Conservation (phyloP, 2,329 filamentous ascomycete species). For the Chaetomiaceae sp. region DNA sequence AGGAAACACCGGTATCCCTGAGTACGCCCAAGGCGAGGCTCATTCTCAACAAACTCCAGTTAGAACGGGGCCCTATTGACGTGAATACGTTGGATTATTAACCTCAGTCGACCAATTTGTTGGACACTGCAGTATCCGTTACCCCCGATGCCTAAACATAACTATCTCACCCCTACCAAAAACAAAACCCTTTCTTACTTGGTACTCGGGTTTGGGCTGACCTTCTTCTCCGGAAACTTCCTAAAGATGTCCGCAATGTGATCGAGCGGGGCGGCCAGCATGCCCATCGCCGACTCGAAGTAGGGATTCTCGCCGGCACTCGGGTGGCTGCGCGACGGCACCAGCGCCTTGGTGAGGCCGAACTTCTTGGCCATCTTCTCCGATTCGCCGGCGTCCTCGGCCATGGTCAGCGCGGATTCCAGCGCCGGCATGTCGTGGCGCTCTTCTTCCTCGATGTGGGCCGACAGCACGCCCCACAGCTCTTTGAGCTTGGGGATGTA, state of each 20-base stretch:
- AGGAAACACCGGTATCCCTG: too few species aligned
- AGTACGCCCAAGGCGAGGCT: too few species aligned
- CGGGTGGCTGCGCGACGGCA: slow-evolving; percentile 10
- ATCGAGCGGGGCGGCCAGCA: slow-evolving; percentile 7
- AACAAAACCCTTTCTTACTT: neutral
- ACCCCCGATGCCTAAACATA: too few species aligned
- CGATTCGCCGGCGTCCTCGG: neutral
- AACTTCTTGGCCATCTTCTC: slow-evolving; percentile 12
- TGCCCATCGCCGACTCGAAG: slow-evolving; percentile 6
- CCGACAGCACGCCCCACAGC: slow-evolving; percentile 6
- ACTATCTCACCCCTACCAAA: too few species aligned
- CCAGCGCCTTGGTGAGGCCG: slow-evolving; percentile 4
- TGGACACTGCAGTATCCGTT: too few species aligned
- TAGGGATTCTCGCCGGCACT: slow-evolving; percentile 11
- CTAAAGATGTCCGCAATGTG: slow-evolving; percentile 7
- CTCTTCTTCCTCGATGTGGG: slow-evolving; percentile 11
- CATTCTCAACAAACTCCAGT: too few species aligned
- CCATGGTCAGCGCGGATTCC: neutral
- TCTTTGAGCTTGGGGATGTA: slow-evolving; percentile 10
- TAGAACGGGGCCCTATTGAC: too few species aligned
- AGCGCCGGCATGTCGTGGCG: slow-evolving; percentile 7
- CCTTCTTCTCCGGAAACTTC: slow-evolving; percentile 5
- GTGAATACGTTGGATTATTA: too few species aligned
- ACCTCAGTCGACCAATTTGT: too few species aligned
- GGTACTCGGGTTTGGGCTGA: slow-evolving; percentile 1